Evolutionary conservation across 2,329 filamentous ascomycete species (phyloP), one percentile per base, ranked within the genome.

Genomic region (Onygena corvina): DNA sequence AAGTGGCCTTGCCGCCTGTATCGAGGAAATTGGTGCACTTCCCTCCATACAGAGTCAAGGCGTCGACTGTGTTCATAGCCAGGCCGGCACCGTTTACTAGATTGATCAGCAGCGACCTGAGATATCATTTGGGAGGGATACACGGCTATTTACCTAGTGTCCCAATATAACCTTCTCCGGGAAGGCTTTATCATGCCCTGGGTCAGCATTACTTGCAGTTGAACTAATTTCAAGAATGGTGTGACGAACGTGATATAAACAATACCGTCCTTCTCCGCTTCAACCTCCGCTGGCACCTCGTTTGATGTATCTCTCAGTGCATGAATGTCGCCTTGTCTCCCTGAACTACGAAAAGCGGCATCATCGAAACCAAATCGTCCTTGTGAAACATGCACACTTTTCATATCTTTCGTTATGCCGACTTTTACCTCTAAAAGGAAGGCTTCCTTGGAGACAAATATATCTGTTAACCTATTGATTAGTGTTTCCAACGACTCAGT

Each of bases 61-160:
- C 83, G 62, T 94, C 88, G 52, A 89, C 80, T 0, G 87, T 94
- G 62, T 92, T 92, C 84, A 94, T 92, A 0, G 87, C 87, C 1
- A 94, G 75, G 0, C 88, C 88, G 0, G 89, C 88, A 36, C 88
- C 87, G 60, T 94, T 94, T 55, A 94, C 86, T 54, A 14, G 4
- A 5, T n/a, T 5, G 3, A 6, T n/a, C 2, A n/a, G 34, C 18
- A 33, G 12, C 5, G 2, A 18, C 6, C 35, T 40, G 35, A 9
- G 9, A 11, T 8, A 12, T 25, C 21, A 25, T 23, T n/a, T 6
- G 31, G 14, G 9, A 14, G 11, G 21, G 3, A 18, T 21, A 8
- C 2, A 14, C 31, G 16, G 11, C 14, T 14, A 48, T 55, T 55
- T 62, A 70, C 68, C 69, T 8, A 93, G 71, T 0, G 84, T 94